Percentiles rank a stretch among this genome's conserved stretches.
phyloP scores from a whole-genome alignment of 345 rosid species.

The Noccaea bulbosa region DNA sequence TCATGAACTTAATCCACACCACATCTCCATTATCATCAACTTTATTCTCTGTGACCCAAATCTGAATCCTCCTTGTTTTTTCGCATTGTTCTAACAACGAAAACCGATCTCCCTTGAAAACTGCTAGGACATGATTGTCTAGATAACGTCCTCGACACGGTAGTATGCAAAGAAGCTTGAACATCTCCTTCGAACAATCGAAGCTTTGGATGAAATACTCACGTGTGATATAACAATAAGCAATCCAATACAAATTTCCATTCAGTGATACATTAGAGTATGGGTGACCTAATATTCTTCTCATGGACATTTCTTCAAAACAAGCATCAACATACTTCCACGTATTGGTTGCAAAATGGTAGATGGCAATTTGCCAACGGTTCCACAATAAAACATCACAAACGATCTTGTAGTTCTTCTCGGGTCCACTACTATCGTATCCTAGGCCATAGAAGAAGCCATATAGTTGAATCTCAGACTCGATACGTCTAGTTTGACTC shows the following conservation, averaged over 20 bases:
- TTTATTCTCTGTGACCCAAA: neutral
- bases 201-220: neutral
- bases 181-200: neutral
- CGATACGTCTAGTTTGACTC: neutral
- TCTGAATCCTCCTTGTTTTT: neutral
- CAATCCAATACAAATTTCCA: neutral
- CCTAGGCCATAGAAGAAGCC: no score
- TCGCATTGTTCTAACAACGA: neutral
- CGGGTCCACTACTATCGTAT: no score
- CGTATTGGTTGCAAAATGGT: neutral
- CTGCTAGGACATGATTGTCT: neutral
- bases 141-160: neutral
- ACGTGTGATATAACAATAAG: neutral
- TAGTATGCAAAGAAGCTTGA: neutral
- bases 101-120: conserved; percentile 3
- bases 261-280: neutral
- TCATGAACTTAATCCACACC: neutral
- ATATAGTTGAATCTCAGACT: neutral
- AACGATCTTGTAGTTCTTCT: no score
- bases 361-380: neutral
- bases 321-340: neutral
- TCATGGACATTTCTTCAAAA: no score
- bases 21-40: neutral
- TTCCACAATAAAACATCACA: no score
- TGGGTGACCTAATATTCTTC: no score